Evolutionary conservation across 148 eudicot genomes (phyloP).

Genomic region (Rhododendron kiyosumense): DNA sequence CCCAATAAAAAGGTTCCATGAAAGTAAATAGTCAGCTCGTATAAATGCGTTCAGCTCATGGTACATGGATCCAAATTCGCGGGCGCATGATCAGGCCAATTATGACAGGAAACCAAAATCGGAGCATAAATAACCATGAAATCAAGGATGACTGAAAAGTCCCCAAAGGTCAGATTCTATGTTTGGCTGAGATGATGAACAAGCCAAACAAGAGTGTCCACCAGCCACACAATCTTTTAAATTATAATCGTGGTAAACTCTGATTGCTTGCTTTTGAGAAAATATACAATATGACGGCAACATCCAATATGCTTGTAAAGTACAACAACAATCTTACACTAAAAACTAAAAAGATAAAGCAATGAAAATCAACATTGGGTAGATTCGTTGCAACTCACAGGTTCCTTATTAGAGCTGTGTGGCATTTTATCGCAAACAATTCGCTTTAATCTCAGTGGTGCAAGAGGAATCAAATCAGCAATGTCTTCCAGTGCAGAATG

Average conservation of each 20-base stretch:
- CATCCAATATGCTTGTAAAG: neutral
- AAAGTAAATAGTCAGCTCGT: neutral
- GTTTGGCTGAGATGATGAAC: neutral
- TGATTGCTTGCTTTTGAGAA: neutral
- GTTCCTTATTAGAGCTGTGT: slow-evolving; percentile 26
- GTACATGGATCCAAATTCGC: neutral
- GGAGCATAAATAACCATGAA: neutral
- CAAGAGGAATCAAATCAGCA: slow-evolving; percentile 67
- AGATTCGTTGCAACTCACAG: slow-evolving; percentile 42
- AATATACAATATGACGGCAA: neutral
- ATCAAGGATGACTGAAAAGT: neutral
- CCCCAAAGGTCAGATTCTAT: neutral
- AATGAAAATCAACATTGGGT: neutral
- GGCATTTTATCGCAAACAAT: slow-evolving; percentile 62
- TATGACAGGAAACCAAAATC: slow-evolving; percentile 5
- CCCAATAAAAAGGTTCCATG: neutral
- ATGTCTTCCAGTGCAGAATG: slow-evolving; percentile 70
- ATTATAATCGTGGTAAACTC: neutral
- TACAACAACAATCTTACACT: neutral
- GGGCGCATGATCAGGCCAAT: neutral
- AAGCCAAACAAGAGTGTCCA: neutral
- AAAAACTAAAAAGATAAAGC: neutral
- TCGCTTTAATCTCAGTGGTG: slow-evolving; percentile 59
- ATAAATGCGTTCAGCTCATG: neutral
- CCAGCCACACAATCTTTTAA: neutral